Base-by-base conservation (phyloP, 345 rosid genomes). In the Camelina laxa region DNA sequence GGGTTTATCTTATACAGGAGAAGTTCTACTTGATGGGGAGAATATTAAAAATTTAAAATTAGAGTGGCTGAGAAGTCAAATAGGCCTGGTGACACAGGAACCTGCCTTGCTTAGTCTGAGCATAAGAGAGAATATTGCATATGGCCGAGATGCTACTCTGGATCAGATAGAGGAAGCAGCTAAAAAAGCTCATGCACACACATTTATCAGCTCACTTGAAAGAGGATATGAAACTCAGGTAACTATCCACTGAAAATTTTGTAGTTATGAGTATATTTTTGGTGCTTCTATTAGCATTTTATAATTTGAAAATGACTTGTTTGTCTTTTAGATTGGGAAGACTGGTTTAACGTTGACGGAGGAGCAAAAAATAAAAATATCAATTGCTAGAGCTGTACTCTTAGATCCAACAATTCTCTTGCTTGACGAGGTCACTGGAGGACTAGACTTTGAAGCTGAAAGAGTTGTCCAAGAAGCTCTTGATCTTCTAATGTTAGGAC, bases 141-240 rank as follows among this genome's bases (percentile, higher is more conserved):
- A 90, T 80, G 97, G 99, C 9, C 84, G 97, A 65, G 87, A 92
- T 72, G 91, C 90, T 72, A 84, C 91, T 69, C 57, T 74, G 61
- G 99, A 95, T 82, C 97, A 92, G 83, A 90, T 95, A 75, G 97
- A 87, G 82, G 99, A 95, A 76, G 99, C 99, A 51, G 99, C 99
- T 65, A 95, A 95, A 81, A 89, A 85, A 73, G 99, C 98, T 30
- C 97, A 85, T 82, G 99, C 92, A 13, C 99, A 95, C 84, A 89
- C 97, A 61, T 95, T 89, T 84, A 88, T 95, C 80, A 89, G 97
- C 78, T 90, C 93, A 41, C 96, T 92, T 60, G 97, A 87, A 71
- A 84, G 83, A 75, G 99, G 99, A 82, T 95, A 95, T 65, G 92
- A 92, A 65, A 95, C 96, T 67, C 98, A 87, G 97, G 99, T 92